A percentile compares a stretch with the other conserved stretches of the same genome.
Evolutionary conservation across 805 yeast species (phyloP).

Genomic region (Ogataea neopini): DNA sequence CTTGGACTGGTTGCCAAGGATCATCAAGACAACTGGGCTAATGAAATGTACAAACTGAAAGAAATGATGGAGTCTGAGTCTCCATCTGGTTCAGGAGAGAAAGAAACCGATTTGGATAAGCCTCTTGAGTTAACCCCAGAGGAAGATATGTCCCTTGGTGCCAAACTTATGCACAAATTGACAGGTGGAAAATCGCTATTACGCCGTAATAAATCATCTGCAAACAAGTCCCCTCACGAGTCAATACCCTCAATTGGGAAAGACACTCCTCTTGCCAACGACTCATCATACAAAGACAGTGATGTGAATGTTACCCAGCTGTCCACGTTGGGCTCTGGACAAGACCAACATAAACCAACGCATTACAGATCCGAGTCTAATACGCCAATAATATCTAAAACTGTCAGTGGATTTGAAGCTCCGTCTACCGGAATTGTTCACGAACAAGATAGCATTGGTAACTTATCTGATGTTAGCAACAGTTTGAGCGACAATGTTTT

Average conservation of each 20-base stretch:
- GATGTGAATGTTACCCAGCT: neutral
- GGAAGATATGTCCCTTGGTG: constrained; percentile 38
- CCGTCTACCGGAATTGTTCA: constrained; percentile 10
- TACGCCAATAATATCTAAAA: constrained; percentile 21
- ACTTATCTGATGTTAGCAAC: constrained; percentile 8
- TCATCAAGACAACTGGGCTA: constrained; percentile 74
- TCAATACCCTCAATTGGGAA: constrained; percentile 3
- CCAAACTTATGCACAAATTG: constrained; percentile 44
- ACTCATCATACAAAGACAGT: constrained; percentile 6
- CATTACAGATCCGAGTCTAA: constrained; percentile 23
- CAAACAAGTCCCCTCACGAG: constrained; percentile 4
- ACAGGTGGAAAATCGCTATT: constrained; percentile 44
- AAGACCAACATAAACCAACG: constrained; percentile 3
- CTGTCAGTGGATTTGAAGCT: constrained; percentile 5
- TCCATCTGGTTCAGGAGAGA: constrained; percentile 16
- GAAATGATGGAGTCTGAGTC: constrained; percentile 34
- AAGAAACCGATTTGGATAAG: constrained; percentile 26
- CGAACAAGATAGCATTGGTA: constrained; percentile 14
- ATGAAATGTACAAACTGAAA: constrained; percentile 55
- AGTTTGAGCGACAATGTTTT: constrained; percentile 12
- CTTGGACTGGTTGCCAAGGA: constrained; percentile 82
- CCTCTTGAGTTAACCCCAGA: constrained; percentile 36
- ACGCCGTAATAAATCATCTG: constrained; percentile 24
- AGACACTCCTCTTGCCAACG: constrained; percentile 3
- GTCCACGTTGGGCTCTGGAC: neutral